Conservation (phyloP, 139 green algal species). For the Yamagishiella unicocca region DNA sequence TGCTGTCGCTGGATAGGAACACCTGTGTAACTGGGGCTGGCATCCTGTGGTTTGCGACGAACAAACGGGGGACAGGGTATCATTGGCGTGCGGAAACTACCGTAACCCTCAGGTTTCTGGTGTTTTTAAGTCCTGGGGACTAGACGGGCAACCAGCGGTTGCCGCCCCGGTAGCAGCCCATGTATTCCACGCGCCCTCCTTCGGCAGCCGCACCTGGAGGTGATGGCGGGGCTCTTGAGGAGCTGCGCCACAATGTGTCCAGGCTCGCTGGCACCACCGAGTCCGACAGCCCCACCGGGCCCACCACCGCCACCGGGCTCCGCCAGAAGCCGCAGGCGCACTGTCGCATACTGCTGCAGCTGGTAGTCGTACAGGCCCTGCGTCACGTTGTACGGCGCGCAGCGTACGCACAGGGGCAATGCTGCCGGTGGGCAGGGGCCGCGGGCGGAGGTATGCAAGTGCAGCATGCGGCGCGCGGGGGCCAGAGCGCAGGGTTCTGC, state of each 20-base stretch:
- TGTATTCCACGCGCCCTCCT: neutral
- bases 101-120: no score
- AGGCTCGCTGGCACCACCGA: neutral
- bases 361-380: neutral
- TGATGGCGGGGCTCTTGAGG: constrained; percentile 7
- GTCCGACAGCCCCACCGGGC: neutral
- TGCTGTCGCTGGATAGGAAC: neutral
- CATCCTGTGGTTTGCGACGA: no score
- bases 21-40: neutral
- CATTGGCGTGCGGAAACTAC: no score
- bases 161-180: neutral
- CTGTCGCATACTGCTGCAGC: constrained; percentile 11
- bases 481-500: no score
- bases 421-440: no score
- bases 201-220: constrained; percentile 7
- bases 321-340: neutral
- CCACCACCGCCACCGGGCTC: neutral
- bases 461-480: no score
- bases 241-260: neutral
- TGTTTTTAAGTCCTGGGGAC: no score
- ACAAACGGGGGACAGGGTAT: no score
- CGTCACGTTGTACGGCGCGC: no score
- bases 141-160: neutral
- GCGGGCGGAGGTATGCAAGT: no score
- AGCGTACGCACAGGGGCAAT: no score